Evolutionary conservation across 805 yeast species (phyloP).

Genomic region (Limtongozyma cylindracea): DNA sequence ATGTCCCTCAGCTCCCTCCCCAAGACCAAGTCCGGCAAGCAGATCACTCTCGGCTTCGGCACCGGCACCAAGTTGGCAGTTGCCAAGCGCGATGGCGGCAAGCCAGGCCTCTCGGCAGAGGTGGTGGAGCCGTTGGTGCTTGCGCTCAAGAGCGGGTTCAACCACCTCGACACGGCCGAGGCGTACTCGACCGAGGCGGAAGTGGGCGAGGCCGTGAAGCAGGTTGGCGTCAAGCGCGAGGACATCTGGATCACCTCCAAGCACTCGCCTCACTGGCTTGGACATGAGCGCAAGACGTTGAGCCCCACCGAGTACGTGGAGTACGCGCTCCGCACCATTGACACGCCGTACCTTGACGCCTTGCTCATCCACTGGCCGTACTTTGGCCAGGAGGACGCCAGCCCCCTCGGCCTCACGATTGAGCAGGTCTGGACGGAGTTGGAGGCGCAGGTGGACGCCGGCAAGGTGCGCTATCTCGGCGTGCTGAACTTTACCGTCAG

Average conservation of each 20-base stretch:
- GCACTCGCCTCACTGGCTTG: too few relatives aligned
- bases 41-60: constrained; percentile 19
- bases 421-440: constrained; percentile 33
- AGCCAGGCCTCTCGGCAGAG: constrained; percentile 3
- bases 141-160: constrained; percentile 4
- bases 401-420: constrained; percentile 13
- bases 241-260: constrained; percentile 6
- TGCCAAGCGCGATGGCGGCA: constrained; percentile 7
- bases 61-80: constrained; percentile 30
- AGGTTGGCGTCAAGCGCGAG: constrained; percentile 3
- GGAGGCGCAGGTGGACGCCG: constrained; percentile 23
- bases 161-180: constrained; percentile 6
- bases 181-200: constrained; percentile 7
- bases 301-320: constrained; percentile 13
- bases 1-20: too few relatives aligned
- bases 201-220: constrained; percentile 4
- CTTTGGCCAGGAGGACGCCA: constrained; percentile 10
- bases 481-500: constrained; percentile 37
- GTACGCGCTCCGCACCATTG: constrained; percentile 17
- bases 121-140: constrained; percentile 4
- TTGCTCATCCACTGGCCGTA: constrained; percentile 40
- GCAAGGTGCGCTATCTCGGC: constrained; percentile 38
- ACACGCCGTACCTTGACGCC: constrained; percentile 28
- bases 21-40: constrained; percentile 11
- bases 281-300: too few relatives aligned